Evolutionary conservation across 441 rosid genomes (phyloP), one percentile per base, ranked within the genome.

Genomic region (Kokia cookei): DNA sequence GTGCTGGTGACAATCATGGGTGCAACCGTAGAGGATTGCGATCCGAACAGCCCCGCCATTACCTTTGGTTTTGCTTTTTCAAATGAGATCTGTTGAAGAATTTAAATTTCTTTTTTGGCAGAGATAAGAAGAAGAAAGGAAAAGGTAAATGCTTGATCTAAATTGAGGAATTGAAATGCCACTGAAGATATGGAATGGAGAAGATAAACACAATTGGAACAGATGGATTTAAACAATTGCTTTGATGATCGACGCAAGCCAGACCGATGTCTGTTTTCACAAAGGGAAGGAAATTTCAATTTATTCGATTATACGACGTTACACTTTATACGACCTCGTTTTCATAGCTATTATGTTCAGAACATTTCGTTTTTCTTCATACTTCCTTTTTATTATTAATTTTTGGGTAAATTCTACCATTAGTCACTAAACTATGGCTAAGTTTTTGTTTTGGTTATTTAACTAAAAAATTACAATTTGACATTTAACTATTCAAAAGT

Each of bases 1-100:
- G 97, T 93, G 86, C 75, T 92, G 64, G 93, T 83, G 65, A 92
- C 94, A 76, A 80, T 90, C 96, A 91, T 90, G 76, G 81, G 81
- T 81, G 73, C 60, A 4, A 85, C 77, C 19, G 80, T 69, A 7
- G 81, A 54, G 1, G 85, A 73, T 71, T 72, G 86, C 69, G 80
- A 84, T 79, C 86, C 88, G 82, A 54, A 77, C 65, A 87, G 82
- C 71, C 86, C 86, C 27, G 86, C 87, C 87, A 84, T 84, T 24
- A 42, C 5, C 26, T 5, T 8, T 4, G 15, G 14, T 53, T 48
- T 57, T 3, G 42, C 37, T 11, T 66, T 24, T 45, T 24, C n/a
- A 24, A 2, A 68, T n/a, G 47, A 50, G 60, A 68, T 68, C 72
- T 27, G 15, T 27, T 10, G 45, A 67, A 10, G 40, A 47, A 26